Evolutionary conservation across 306 rosid species (phyloP).

Genomic region (Senna tora): DNA sequence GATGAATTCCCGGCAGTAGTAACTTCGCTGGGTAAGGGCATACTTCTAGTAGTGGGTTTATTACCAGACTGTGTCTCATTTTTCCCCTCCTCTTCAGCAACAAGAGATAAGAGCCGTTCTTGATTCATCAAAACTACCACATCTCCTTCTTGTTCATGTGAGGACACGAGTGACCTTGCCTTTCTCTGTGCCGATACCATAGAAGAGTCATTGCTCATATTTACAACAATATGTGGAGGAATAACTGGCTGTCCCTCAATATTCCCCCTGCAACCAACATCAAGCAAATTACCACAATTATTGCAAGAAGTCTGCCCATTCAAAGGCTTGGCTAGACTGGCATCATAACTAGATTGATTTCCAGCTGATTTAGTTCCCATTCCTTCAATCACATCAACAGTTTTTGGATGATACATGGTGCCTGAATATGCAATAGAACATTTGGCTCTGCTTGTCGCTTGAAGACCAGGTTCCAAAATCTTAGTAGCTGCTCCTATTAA

Average conservation of each 20-base stretch:
- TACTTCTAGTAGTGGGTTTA: constrained; percentile 42
- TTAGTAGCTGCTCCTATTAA: constrained; percentile 79
- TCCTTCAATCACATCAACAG: constrained; percentile 33
- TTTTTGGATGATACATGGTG: constrained; percentile 42
- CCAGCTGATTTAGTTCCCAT: constrained; percentile 26
- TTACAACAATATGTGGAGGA: constrained; percentile 46
- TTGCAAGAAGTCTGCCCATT: constrained; percentile 48
- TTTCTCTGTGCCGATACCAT: constrained; percentile 46
- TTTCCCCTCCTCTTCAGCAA: constrained; percentile 41
- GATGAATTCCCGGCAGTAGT: constrained; percentile 50
- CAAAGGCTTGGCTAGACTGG: constrained; percentile 42
- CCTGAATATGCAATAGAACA: constrained; percentile 50
- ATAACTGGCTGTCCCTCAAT: constrained; percentile 28
- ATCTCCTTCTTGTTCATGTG: constrained; percentile 49
- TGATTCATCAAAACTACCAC: constrained; percentile 41
- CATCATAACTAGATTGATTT: constrained; percentile 43
- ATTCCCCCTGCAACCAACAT: constrained; percentile 42
- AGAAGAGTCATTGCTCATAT: constrained; percentile 37
- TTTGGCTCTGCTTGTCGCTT: constrained; percentile 54
- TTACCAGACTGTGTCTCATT: constrained; percentile 26
- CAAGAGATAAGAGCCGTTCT: constrained; percentile 39
- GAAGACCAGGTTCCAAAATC: constrained; percentile 86
- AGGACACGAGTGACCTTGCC: constrained; percentile 34
- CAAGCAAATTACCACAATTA: constrained; percentile 62
- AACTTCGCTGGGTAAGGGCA: constrained; percentile 39